Conservation (phyloP, 495 filamentous ascomycete species). For the Podospora fimiseda region DNA sequence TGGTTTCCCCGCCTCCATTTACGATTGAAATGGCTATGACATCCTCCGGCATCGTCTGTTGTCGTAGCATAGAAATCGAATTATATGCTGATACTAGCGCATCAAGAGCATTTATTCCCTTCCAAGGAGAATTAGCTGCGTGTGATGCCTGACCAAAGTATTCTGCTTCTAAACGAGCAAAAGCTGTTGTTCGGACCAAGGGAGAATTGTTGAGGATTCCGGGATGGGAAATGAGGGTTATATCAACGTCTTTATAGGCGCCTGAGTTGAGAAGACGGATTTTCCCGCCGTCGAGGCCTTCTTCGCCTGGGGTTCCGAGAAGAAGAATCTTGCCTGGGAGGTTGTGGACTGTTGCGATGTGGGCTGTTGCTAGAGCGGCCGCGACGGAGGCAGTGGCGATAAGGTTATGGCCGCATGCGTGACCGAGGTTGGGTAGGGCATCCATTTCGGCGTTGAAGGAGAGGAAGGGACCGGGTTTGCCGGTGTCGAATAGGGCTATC, state of each 20-base stretch:
- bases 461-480: conserved; percentile 43
- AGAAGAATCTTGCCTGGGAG: conserved; percentile 54
- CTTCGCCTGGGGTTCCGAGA: conserved; percentile 67
- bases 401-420: conserved; percentile 66
- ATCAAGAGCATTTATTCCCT: conserved; percentile 58
- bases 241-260: conserved; percentile 59
- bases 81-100: conserved; percentile 58
- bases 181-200: conserved; percentile 45
- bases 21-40: conserved; percentile 55
- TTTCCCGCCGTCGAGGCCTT: conserved; percentile 59
- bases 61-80: conserved; percentile 52
- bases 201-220: conserved; percentile 39
- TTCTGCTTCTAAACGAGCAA: conserved; percentile 40
- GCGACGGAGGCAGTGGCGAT: conserved; percentile 58
- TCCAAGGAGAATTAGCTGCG: conserved; percentile 59
- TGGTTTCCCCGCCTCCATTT: conserved; percentile 52
- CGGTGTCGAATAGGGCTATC: conserved; percentile 46
- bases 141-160: conserved; percentile 48
- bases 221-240: conserved; percentile 58
- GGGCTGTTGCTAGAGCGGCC: conserved; percentile 51
- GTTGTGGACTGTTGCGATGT: conserved; percentile 38
- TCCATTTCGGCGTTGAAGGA: conserved; percentile 57
- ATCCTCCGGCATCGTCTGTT: conserved; percentile 57
- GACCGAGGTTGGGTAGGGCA: conserved; percentile 54
- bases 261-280: conserved; percentile 56